These are phyloP conservation scores for Mallotus repandus DNA, from an alignment of 441 rosid genomes.

Conservation along the genomic window DNA sequence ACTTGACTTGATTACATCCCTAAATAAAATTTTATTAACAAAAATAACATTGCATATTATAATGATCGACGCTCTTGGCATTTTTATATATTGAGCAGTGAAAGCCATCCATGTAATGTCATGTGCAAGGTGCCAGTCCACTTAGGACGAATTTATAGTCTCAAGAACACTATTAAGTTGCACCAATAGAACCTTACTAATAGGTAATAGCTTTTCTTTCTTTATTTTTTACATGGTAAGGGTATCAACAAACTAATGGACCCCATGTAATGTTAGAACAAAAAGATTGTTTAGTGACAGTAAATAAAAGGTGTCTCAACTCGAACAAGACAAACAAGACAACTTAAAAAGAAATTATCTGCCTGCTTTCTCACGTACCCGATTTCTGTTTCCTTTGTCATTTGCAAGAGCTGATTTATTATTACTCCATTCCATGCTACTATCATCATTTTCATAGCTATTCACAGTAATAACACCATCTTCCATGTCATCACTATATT, in stretches of 20 bases:
- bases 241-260: no score
- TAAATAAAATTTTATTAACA: not conserved
- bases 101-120: not conserved
- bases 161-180: not conserved
- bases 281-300: no score
- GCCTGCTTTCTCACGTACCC: conserved; percentile 23
- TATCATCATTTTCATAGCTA: conserved; percentile 31
- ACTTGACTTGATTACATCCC: no score
- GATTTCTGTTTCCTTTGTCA: conserved; percentile 29
- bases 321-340: no score
- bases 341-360: conserved; percentile 11
- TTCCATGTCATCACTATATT: conserved; percentile 37
- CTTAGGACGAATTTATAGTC: no score
- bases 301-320: no score
- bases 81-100: not conserved
- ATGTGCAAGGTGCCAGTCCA: not conserved
- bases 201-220: no score
- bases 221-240: no score
- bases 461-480: conserved; percentile 35
- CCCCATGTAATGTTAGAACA: no score
- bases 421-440: conserved; percentile 14
- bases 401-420: conserved; percentile 22
- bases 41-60: no score
- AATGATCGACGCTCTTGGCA: not conserved
- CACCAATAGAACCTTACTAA: not conserved